Evolutionary conservation across 2,329 filamentous ascomycete genomes (phyloP).

Genomic region (Trichophyton mentagrophytes): DNA sequence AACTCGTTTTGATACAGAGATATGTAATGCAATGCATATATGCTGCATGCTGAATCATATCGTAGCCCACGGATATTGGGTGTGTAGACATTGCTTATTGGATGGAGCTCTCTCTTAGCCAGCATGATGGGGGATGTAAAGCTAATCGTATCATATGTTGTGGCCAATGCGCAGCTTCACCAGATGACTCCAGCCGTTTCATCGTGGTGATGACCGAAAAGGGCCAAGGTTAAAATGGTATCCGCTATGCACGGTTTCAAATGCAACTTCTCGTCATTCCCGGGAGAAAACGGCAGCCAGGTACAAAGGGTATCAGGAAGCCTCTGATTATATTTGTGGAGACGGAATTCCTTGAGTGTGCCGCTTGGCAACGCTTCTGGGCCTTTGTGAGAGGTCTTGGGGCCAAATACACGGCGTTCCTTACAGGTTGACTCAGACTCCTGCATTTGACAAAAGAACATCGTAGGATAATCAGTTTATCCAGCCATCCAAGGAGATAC

Average conservation of each 20-base stretch:
- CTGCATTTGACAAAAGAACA: not conserved
- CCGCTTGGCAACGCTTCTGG: not conserved
- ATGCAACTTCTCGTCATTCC: not conserved
- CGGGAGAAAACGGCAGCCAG: not conserved
- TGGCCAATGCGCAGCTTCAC: not conserved
- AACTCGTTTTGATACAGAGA: not conserved
- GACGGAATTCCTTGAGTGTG: not conserved
- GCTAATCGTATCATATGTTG: not conserved
- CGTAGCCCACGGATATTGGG: not conserved
- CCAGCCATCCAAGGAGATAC: not conserved
- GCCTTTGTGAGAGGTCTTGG: not conserved
- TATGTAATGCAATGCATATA: not conserved
- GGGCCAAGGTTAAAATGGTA: not conserved
- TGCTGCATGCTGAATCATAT: not conserved
- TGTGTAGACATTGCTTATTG: not conserved
- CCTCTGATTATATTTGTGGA: not conserved
- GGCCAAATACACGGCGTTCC: not conserved
- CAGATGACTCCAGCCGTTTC: not conserved
- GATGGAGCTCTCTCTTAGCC: not conserved
- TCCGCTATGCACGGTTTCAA: not conserved
- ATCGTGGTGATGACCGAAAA: not conserved
- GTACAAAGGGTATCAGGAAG: not conserved
- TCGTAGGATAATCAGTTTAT: not conserved
- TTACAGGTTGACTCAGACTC: not conserved
- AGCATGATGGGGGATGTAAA: not conserved